Evolutionary conservation across 2,329 filamentous ascomycete species (phyloP).

Genomic region (Ophiostoma piceae): DNA sequence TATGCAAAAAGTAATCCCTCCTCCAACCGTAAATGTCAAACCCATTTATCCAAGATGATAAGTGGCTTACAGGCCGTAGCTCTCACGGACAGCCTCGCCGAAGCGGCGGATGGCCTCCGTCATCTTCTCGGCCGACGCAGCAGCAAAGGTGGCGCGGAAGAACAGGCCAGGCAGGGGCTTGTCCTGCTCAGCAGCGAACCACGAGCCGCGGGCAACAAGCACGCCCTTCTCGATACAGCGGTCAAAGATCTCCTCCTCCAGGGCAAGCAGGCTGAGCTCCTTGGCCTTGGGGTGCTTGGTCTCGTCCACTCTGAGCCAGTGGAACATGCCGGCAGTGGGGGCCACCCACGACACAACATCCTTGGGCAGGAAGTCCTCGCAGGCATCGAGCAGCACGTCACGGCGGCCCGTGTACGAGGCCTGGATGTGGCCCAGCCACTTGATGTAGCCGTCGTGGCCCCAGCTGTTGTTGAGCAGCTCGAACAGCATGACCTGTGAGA

Average conservation of each 20-base stretch:
- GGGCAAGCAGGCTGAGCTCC: constrained; percentile 50
- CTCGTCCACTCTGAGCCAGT: constrained; percentile 54
- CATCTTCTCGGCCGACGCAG: constrained; percentile 67
- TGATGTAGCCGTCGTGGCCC: constrained; percentile 85
- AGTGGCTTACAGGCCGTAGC: constrained; percentile 39
- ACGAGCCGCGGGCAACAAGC: constrained; percentile 76
- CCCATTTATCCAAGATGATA: background rate
- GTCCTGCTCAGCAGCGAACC: constrained; percentile 76
- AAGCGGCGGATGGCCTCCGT: constrained; percentile 68
- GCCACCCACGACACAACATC: constrained; percentile 74
- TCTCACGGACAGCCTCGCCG: constrained; percentile 63
- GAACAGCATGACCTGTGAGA: constrained; percentile 77
- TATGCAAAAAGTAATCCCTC: constrained; percentile 4
- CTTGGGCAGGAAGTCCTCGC: constrained; percentile 67
- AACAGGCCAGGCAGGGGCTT: constrained; percentile 62
- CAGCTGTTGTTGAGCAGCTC: constrained; percentile 80
- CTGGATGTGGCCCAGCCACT: constrained; percentile 81
- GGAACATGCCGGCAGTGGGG: constrained; percentile 90
- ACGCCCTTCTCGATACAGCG: constrained; percentile 70
- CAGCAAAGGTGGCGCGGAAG: constrained; percentile 86
- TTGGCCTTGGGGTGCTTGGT: constrained; percentile 16
- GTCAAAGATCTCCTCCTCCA: constrained; percentile 86
- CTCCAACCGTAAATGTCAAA: background rate
- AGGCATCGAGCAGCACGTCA: constrained; percentile 71
- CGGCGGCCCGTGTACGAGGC: constrained; percentile 75